A percentile compares a stretch with the other conserved stretches of the same genome.
phyloP scores from a whole-genome alignment of 305 asterid species.

The Solanum chacoense region DNA sequence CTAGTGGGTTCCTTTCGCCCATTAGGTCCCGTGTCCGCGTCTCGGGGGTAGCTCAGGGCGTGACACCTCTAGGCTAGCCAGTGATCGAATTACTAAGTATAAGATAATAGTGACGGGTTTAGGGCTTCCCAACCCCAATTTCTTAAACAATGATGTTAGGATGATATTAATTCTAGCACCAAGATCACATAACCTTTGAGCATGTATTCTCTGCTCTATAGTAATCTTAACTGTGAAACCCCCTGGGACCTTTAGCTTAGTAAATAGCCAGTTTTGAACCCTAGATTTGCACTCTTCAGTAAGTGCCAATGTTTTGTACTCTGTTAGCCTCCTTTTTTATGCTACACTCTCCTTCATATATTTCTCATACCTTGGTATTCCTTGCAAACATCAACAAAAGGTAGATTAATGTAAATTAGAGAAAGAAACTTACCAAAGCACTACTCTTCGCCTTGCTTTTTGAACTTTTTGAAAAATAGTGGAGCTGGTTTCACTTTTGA shows the following conservation, averaged over 20 bases:
- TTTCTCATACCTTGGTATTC: neutral
- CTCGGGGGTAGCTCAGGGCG: too few species aligned
- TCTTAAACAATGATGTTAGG: neutral
- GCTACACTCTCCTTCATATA: neutral
- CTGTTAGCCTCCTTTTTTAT: neutral
- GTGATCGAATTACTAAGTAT: neutral
- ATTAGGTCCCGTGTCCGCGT: too few species aligned
- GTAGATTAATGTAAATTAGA: neutral
- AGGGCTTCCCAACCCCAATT: neutral
- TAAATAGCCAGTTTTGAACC: neutral
- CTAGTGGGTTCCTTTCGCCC: too few species aligned
- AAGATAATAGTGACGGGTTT: neutral
- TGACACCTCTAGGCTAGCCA: neutral
- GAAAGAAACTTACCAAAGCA: neutral
- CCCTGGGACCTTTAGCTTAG: neutral
- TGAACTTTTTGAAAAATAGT: neutral
- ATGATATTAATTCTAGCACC: neutral
- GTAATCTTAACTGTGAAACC: neutral
- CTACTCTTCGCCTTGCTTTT: neutral
- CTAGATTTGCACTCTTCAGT: neutral
- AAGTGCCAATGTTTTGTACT: neutral
- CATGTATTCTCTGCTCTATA: neutral
- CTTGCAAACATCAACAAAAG: neutral
- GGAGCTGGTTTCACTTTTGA: neutral
- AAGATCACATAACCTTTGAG: neutral